Evolutionary conservation across 2,329 filamentous ascomycete genomes (phyloP).

Genomic region (Chaetomium olivaceum): DNA sequence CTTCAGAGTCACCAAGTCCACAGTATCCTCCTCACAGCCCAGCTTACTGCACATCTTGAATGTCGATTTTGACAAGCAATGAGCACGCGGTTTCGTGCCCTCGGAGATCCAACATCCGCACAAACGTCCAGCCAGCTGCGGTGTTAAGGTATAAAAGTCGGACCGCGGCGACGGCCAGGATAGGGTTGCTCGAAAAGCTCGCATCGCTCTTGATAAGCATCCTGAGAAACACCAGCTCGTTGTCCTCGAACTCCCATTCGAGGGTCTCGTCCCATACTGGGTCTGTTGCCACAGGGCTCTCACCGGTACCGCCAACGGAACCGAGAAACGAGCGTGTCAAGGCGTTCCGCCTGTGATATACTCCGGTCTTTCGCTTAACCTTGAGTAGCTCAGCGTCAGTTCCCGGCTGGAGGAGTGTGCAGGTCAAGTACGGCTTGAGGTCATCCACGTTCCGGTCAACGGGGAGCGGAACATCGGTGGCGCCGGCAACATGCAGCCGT

Average conservation of each 20-base stretch:
- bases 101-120: background rate
- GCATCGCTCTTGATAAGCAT: background rate
- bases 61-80: background rate
- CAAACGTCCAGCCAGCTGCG: background rate
- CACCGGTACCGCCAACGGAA: background rate
- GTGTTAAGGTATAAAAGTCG: background rate
- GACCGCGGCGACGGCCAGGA: background rate
- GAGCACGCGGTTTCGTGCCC: background rate
- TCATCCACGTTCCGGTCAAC: background rate
- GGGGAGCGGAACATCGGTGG: background rate
- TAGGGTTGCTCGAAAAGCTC: background rate
- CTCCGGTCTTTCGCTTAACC: background rate
- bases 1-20: background rate
- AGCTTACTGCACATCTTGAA: background rate
- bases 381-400: background rate
- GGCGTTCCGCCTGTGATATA: background rate
- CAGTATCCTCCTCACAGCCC: background rate
- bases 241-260: background rate
- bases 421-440: background rate
- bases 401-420: background rate
- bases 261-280: background rate
- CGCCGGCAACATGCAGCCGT: background rate
- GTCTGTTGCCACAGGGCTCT: background rate
- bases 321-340: background rate
- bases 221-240: background rate